Evolutionary conservation across 495 filamentous ascomycete species (phyloP).

Genomic region (Extremus antarcticus): DNA sequence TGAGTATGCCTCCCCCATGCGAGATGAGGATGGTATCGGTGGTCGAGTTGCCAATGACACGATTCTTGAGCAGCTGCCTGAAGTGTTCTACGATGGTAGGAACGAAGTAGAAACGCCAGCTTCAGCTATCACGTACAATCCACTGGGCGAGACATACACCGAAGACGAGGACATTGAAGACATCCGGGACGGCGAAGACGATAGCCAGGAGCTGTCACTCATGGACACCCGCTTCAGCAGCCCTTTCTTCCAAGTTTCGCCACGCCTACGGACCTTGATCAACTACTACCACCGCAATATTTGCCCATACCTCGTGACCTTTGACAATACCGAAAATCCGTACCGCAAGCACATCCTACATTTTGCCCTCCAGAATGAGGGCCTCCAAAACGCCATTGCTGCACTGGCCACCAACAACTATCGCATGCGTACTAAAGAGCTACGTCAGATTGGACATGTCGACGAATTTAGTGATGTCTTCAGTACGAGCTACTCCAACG

Average conservation of each 20-base stretch:
- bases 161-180: not conserved
- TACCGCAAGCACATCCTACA: conserved; percentile 76
- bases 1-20: too few relatives aligned
- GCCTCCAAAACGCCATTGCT: conserved; percentile 83
- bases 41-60: too few relatives aligned
- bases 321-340: conserved; percentile 75
- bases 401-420: conserved; percentile 82
- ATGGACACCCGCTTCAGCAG: conserved; percentile 12
- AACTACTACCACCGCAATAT: conserved; percentile 81
- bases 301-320: conserved; percentile 80
- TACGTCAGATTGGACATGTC: conserved; percentile 16
- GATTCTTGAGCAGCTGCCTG: not conserved
- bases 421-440: conserved; percentile 28
- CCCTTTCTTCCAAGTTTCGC: conserved; percentile 31
- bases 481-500: not conserved
- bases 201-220: conserved; percentile 5
- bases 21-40: too few relatives aligned
- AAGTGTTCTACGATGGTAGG: not conserved
- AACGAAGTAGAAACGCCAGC: not conserved
- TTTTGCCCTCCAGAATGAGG: conserved; percentile 65
- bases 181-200: conserved; percentile 1
- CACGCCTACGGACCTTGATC: conserved; percentile 50
- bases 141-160: not conserved
- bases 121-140: not conserved
- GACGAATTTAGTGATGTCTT: conserved; percentile 17